Percentiles rank a stretch among this genome's conserved stretches.
phyloP scores from a whole-genome alignment of 2,329 filamentous ascomycete species.

The Aspergillus fructus region DNA sequence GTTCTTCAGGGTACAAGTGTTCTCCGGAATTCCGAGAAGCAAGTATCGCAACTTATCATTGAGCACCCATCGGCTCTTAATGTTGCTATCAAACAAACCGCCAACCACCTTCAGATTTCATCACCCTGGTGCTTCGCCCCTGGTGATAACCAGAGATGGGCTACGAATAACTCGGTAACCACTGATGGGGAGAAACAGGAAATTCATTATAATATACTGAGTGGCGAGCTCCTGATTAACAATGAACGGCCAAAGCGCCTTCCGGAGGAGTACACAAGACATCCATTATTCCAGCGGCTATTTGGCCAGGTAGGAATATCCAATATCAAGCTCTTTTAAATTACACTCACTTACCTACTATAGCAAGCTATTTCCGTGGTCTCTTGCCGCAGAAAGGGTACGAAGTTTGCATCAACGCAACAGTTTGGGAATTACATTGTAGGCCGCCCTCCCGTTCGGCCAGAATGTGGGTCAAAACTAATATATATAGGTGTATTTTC shows the following conservation, averaged over 20 bases:
- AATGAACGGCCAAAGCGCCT: conserved; percentile 15
- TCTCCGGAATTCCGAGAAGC: conserved; percentile 5
- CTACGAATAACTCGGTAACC: background rate
- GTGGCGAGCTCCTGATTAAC: conserved; percentile 17
- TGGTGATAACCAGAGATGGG: conserved; percentile 7
- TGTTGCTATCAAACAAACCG: conserved; percentile 5
- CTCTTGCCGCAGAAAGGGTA: conserved; percentile 33
- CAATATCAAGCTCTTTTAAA: background rate
- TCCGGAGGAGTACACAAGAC: conserved; percentile 10
- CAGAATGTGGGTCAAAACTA: background rate
- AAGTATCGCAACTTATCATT: conserved; percentile 3
- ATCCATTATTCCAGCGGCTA: conserved; percentile 4
- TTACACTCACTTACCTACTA: background rate
- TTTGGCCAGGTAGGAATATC: conserved; percentile 11
- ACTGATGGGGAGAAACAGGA: background rate
- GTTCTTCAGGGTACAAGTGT: conserved; percentile 8
- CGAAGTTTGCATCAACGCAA: conserved; percentile 34
- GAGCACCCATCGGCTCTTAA: conserved; percentile 5
- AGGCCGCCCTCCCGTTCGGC: background rate
- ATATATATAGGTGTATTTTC: conserved; percentile 22
- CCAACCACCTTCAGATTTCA: background rate
- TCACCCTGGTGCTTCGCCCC: conserved; percentile 2
- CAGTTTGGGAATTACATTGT: conserved; percentile 26
- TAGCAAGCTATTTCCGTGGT: conserved; percentile 31
- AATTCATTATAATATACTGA: conserved; percentile 14